Base-by-base conservation (phyloP, 2,329 filamentous ascomycete species). In the Penicillium sp. region DNA sequence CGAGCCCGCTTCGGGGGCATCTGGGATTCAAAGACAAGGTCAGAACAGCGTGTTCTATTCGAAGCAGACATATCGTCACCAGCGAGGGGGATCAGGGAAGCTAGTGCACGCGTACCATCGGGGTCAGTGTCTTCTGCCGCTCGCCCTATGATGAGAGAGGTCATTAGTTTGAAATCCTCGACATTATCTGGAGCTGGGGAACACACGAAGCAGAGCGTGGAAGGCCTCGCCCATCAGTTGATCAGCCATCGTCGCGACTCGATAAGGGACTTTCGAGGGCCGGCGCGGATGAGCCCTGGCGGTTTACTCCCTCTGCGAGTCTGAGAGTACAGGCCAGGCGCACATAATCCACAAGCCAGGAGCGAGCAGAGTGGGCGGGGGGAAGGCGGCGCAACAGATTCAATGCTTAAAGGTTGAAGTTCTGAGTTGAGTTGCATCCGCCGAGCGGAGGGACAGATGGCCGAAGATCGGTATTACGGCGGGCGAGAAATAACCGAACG, bases 1-100 rank as follows among this genome's bases (percentile, higher is more conserved):
- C 68, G 94, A 81, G 33, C 87, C 85, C 29, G 87, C 84, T 67
- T 95, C 88, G 45, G 83, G 80, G 56, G 82, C 80, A 80, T 73
- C 72, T 70, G 50, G 63, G 50, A 29, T 33, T 45, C 51, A 28
- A 45, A 45, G 32, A 34, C 25, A 16, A 17, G 31, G 16, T 47
- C 48, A 15, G 34, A 27, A 27, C 11, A 23, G n/a, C n/a, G n/a
- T n/a, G n/a, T n/a, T n/a, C n/a, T n/a, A n/a, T n/a, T 23, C 21
- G 21, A 23, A 23, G 11, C 21, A 23, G 7, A 23, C 25, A n/a
- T 21, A 26, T 31, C 37, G 35, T 35, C 34, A 33, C 31, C 29
- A 31, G 33, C 20, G 20, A 34, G 29, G 34, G 33, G 41, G 42
- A 36, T n/a, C n/a, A 42, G 36, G 34, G 36, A 21, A 33, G 23